phyloP scores from a whole-genome alignment of 2,329 filamentous ascomycete species.

The Fusarium albidum region DNA sequence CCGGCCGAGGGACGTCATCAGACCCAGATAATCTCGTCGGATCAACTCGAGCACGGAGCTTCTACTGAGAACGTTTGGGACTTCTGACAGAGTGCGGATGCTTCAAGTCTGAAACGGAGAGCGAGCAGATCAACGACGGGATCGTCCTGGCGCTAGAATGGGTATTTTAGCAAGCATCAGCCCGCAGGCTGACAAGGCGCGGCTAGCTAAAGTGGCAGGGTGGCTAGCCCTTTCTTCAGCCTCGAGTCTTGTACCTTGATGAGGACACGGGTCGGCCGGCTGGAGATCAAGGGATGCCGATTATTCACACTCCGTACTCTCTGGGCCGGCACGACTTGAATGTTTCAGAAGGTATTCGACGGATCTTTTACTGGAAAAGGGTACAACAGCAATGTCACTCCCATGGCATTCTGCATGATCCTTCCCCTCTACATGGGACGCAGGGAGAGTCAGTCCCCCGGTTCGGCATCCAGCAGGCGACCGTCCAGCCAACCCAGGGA shows the following conservation, averaged over 20 bases:
- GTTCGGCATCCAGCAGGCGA: no score
- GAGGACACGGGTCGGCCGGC: slow-evolving; percentile 3
- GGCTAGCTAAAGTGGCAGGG: no score
- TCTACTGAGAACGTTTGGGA: slow-evolving; percentile 25
- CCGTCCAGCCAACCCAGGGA: not conserved
- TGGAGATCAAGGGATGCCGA: slow-evolving; percentile 12
- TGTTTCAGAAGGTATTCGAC: slow-evolving; percentile 26
- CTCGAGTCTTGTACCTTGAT: slow-evolving; percentile 1
- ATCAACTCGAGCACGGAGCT: slow-evolving; percentile 28
- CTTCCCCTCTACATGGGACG: slow-evolving; percentile 1
- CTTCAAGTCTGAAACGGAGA: slow-evolving; percentile 38
- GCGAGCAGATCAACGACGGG: slow-evolving; percentile 31
- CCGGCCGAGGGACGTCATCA: slow-evolving; percentile 26
- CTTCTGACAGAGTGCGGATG: slow-evolving; percentile 22
- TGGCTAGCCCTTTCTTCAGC: slow-evolving; percentile 2
- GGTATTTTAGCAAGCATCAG: slow-evolving; percentile 13
- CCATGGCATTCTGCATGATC: not conserved
- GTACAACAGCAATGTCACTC: slow-evolving; percentile 3
- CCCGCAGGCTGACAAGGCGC: slow-evolving; percentile 27
- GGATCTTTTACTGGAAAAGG: slow-evolving; percentile 3
- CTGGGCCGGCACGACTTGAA: no score
- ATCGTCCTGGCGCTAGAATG: slow-evolving; percentile 31
- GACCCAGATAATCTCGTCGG: slow-evolving; percentile 31
- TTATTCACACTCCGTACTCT: not conserved
- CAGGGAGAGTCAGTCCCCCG: slow-evolving; percentile 3